Percentiles rank a stretch among this genome's conserved stretches.
These are phyloP conservation scores for Phytophthora sansomeana DNA, from an alignment of 352 stramenopile species.

Conservation along the genomic window DNA sequence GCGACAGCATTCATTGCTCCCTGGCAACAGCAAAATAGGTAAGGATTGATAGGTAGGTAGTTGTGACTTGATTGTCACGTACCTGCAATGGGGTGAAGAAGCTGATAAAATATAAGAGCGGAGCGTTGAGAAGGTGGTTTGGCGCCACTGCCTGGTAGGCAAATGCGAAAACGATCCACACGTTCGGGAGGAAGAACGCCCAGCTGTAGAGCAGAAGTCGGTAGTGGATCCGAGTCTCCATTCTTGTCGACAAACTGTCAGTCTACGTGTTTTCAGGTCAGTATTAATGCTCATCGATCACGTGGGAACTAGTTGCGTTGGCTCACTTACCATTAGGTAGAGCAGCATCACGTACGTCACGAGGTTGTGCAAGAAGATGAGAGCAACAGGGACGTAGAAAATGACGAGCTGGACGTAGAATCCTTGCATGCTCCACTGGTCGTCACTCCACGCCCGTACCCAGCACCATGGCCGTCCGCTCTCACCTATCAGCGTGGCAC, in stretches of 20 bases:
- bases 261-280: constrained; percentile 31
- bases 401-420: constrained; percentile 71
- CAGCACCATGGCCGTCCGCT: constrained; percentile 80
- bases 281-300: neutral
- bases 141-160: constrained; percentile 58
- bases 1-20: constrained; percentile 64
- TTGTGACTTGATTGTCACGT: neutral
- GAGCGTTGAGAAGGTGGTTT: constrained; percentile 51
- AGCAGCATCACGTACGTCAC: constrained; percentile 66
- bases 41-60: neutral
- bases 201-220: constrained; percentile 74
- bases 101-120: constrained; percentile 70
- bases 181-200: constrained; percentile 61
- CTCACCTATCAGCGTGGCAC: constrained; percentile 62
- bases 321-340: constrained; percentile 58
- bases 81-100: constrained; percentile 82
- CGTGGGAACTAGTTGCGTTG: neutral
- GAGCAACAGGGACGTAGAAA: constrained; percentile 65
- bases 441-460: constrained; percentile 75
- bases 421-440: constrained; percentile 52
- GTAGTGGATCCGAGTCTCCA: constrained; percentile 73
- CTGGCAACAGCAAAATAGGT: constrained; percentile 31
- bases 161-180: constrained; percentile 53
- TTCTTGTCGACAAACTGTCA: constrained; percentile 64
- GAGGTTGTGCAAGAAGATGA: constrained; percentile 68